phyloP scores from a whole-genome alignment of 768 basidiomycete genomes.

The Phanerochaete carnosa region DNA sequence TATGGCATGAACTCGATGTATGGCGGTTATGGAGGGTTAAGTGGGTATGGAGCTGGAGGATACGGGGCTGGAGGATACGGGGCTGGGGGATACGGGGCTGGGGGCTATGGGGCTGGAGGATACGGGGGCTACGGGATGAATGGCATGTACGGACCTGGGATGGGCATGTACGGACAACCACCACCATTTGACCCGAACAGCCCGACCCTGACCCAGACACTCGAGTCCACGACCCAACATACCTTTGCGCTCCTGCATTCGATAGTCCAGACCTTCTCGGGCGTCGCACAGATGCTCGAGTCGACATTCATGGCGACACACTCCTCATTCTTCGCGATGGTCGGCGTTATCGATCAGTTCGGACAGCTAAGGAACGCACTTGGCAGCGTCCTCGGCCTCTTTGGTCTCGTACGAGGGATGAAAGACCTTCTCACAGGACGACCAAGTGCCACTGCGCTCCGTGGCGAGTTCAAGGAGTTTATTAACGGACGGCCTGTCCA shows the following conservation, averaged over 20 bases:
- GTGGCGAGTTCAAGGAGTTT: conserved; percentile 75
- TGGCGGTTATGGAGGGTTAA: conserved; percentile 32
- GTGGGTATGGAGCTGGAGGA: conserved; percentile 20
- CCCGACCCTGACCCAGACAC: conserved; percentile 78
- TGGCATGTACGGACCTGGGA: conserved; percentile 41
- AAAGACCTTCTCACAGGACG: conserved; percentile 53
- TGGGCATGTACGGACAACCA: conserved; percentile 30
- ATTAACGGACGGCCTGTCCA: conserved; percentile 60
- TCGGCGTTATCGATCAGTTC: conserved; percentile 94
- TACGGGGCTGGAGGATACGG: conserved; percentile 27
- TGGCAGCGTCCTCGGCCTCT: conserved; percentile 89
- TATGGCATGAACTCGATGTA: conserved; percentile 42
- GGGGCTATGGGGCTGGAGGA: conserved; percentile 28
- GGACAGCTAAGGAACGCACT: conserved; percentile 87
- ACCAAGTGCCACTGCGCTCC: conserved; percentile 39
- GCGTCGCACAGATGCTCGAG: conserved; percentile 96
- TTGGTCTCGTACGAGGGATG: conserved; percentile 87
- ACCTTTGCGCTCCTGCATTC: conserved; percentile 93
- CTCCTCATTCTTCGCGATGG: conserved; percentile 94
- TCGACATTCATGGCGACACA: conserved; percentile 97
- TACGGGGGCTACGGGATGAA: conserved; percentile 31
- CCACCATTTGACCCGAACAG: conserved; percentile 44
- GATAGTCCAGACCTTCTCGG: conserved; percentile 92
- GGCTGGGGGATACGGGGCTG: conserved; percentile 41
- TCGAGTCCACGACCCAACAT: conserved; percentile 86